Conservation (phyloP, 345 rosid species). For the Schrenkiella parvula region DNA sequence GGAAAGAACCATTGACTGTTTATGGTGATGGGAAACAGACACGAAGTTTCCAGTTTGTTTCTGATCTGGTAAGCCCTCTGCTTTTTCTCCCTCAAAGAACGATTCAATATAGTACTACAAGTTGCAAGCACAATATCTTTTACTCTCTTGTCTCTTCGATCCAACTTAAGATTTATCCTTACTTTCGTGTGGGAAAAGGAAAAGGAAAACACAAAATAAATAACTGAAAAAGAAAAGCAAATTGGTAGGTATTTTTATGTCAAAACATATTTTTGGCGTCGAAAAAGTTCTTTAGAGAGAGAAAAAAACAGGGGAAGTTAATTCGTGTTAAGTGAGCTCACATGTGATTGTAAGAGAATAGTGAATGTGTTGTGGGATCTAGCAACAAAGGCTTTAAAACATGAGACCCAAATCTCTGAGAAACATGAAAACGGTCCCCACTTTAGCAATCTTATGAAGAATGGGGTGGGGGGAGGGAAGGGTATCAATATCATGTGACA, state of each 20-base stretch:
- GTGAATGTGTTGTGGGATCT: constrained; percentile 17
- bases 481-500: constrained; percentile 22
- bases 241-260: not conserved
- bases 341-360: constrained; percentile 12
- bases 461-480: not conserved
- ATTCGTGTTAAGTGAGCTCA: constrained; percentile 12
- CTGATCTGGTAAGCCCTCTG: constrained; percentile 57
- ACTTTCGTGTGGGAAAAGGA: not conserved
- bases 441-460: constrained; percentile 7
- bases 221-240: not conserved
- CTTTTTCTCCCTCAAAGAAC: not conserved
- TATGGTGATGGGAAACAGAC: constrained; percentile 94
- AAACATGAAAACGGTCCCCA: constrained; percentile 24
- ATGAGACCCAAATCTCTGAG: constrained; percentile 7
- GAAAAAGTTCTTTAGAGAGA: not conserved
- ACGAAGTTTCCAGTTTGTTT: constrained; percentile 83
- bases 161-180: not conserved
- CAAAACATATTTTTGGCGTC: not conserved
- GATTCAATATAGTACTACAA: not conserved
- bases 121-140: not conserved
- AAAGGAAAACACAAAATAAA: too few relatives aligned
- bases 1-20: constrained; percentile 84
- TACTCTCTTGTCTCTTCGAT: not conserved
- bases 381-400: constrained; percentile 21
- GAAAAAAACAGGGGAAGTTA: constrained; percentile 11